A percentile compares a stretch with the other conserved stretches of the same genome.
These are phyloP conservation scores for Acanthamoeba divionensis DNA, from an alignment of 208 protist species.

Conservation along the genomic window DNA sequence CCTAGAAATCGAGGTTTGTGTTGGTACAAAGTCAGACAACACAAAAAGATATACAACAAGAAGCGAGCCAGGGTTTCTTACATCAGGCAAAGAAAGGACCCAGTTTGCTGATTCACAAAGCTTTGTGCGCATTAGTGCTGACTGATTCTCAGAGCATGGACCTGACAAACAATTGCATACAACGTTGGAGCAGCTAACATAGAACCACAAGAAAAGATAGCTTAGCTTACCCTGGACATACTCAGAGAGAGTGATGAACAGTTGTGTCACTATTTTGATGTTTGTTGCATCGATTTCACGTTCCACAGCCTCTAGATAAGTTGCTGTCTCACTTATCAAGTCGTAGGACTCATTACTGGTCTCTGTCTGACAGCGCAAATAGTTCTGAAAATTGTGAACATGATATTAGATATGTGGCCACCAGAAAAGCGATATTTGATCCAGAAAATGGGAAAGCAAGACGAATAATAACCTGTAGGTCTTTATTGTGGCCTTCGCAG, in stretches of 20 bases:
- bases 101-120: constrained; percentile 17
- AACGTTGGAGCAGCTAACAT: neutral
- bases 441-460: no score
- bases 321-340: constrained; percentile 3
- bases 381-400: no score
- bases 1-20: no score
- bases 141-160: constrained; percentile 22
- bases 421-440: no score
- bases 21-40: no score
- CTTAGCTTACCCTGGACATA: neutral
- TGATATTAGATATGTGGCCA: no score
- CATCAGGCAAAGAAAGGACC: neutral
- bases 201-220: no score
- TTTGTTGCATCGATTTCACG: constrained; percentile 22
- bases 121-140: constrained; percentile 40
- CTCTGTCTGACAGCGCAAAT: neutral
- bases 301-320: constrained; percentile 37
- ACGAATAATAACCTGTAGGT: no score
- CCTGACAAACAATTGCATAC: neutral
- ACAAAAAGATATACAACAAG: neutral
- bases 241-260: constrained; percentile 26
- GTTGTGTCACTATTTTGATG: constrained; percentile 8
- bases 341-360: neutral
- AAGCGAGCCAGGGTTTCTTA: neutral
- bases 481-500: constrained; percentile 38